A percentile compares a stretch with the other conserved stretches of the same genome.
Evolutionary conservation across 208 protist genomes (phyloP).

Genomic region (Trypanosoma theileri): DNA sequence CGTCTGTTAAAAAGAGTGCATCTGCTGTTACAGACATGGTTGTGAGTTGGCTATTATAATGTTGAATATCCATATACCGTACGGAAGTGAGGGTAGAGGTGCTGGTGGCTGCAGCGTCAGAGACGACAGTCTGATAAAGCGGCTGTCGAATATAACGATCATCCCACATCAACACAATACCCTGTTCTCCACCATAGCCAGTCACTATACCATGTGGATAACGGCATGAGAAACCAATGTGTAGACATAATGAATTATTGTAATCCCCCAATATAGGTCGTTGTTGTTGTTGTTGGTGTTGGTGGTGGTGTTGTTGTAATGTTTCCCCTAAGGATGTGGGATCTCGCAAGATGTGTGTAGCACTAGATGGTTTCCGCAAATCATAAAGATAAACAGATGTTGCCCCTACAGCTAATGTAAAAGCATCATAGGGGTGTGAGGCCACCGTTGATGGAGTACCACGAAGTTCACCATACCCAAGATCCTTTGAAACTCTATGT

Average conservation of each 20-base stretch:
- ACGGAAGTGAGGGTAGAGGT: constrained; percentile 17
- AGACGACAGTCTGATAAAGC: constrained; percentile 16
- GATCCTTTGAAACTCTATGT: constrained; percentile 25
- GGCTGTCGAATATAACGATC: constrained; percentile 35
- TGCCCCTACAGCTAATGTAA: constrained; percentile 51
- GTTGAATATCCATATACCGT: constrained; percentile 52
- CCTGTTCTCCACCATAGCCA: constrained; percentile 54
- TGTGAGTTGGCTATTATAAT: constrained; percentile 40
- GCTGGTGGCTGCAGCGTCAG: not conserved
- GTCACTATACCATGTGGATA: constrained; percentile 61
- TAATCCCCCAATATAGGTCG: constrained; percentile 5
- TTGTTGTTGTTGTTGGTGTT: no score
- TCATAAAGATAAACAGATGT: constrained; percentile 54
- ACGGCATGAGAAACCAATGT: constrained; percentile 56
- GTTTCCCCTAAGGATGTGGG: constrained; percentile 11
- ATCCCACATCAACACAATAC: constrained; percentile 50
- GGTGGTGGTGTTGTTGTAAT: constrained; percentile 8
- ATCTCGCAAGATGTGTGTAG: constrained; percentile 22
- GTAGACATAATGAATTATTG: constrained; percentile 23
- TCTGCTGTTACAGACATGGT: constrained; percentile 55
- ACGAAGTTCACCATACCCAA: constrained; percentile 17
- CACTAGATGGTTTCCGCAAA: constrained; percentile 28
- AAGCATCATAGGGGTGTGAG: constrained; percentile 42
- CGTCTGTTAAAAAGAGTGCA: constrained; percentile 29
- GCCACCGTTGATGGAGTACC: constrained; percentile 23